phyloP scores from a whole-genome alignment of 176 grass and related monocot genomes.

The Coix lacrymajobi region DNA sequence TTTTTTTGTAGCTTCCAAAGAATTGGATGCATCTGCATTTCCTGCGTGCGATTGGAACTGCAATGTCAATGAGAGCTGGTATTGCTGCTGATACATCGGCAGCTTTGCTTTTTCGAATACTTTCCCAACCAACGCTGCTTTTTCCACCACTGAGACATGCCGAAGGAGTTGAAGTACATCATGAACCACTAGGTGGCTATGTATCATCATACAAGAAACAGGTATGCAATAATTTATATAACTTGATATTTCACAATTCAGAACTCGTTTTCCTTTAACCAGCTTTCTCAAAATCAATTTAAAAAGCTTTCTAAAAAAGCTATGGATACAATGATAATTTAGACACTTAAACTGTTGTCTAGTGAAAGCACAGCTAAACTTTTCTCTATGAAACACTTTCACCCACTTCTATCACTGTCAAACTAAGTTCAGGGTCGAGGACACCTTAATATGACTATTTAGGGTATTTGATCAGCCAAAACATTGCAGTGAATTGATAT shows the following conservation, averaged over 20 bases:
- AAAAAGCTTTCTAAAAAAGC: not conserved
- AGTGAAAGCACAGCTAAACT: not conserved
- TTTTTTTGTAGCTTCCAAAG: slow-evolving; percentile 68
- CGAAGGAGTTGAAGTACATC: slow-evolving; percentile 82
- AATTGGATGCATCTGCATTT: slow-evolving; percentile 99
- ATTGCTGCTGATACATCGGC: slow-evolving; percentile 94
- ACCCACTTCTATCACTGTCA: not conserved
- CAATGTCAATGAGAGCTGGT: slow-evolving; percentile 97
- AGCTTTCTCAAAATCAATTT: not conserved
- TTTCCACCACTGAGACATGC: slow-evolving; percentile 92
- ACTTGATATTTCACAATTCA: too few species aligned
- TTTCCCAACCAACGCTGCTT: slow-evolving; percentile 89
- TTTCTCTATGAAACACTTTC: not conserved
- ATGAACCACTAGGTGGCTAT: slow-evolving; percentile 83
- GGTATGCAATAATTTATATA: slow-evolving; percentile 60
- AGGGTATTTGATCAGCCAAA: slow-evolving; percentile 9
- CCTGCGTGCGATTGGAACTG: slow-evolving; percentile 87
- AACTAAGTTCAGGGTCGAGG: not conserved
- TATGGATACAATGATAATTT: not conserved
- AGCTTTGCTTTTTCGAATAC: slow-evolving; percentile 95
- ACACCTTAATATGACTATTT: not conserved
- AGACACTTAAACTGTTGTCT: not conserved
- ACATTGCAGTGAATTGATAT: not conserved
- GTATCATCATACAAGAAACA: slow-evolving; percentile 93
- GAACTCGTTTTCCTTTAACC: too few species aligned